Evolutionary conservation across 352 stramenopile genomes (phyloP), one percentile per base, ranked within the genome.

Genomic region (Phytophthora capsici): DNA sequence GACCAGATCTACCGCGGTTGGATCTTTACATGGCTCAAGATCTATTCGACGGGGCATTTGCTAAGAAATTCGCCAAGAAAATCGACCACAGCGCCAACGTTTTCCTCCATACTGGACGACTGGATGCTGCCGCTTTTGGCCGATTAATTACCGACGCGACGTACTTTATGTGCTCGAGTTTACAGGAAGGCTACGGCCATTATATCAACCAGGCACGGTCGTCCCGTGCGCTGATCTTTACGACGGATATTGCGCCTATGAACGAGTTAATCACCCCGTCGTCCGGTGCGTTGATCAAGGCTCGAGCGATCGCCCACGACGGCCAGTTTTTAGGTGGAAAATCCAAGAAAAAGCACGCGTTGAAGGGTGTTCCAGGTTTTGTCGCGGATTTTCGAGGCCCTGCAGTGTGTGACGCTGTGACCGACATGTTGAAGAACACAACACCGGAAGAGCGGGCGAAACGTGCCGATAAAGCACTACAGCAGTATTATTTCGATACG

Each of bases 121-220:
- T 89, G 37, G 56, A 74, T 17, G 49, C 80, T 6, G 34, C 53
- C 9, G 48, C 61, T 23, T 89, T 84, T 19, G 78, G 75, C 10
- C 71, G 66, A 16, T 17, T 89, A 6, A 71, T 87, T 37, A 58
- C 71, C 2, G 73, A 84, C 25, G 57, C 66, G 4, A 30, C 72
- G 3, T 81, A 75, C 36, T 86, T 86, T 37, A 62, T 89, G 55
- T 86, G 80, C 34, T 66, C 80, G 19, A 89, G 80, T 60, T 52
- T 73, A 14, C 67, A 78, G 45, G 80, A 89, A 37, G 77, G 77
- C 19, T 88, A 86, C 62, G 80, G 80, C 22, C 78, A 89, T 55
- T 89, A 88, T 56, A 83, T 89, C 43, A 89, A 89, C 50, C 80
- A 89, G 53, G 80, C 78, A 19, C 65, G 80, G 25, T 78, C 78